These are phyloP conservation scores for Ustilago crameri DNA, from an alignment of 1,284 basidiomycete genomes.

Conservation along the genomic window DNA sequence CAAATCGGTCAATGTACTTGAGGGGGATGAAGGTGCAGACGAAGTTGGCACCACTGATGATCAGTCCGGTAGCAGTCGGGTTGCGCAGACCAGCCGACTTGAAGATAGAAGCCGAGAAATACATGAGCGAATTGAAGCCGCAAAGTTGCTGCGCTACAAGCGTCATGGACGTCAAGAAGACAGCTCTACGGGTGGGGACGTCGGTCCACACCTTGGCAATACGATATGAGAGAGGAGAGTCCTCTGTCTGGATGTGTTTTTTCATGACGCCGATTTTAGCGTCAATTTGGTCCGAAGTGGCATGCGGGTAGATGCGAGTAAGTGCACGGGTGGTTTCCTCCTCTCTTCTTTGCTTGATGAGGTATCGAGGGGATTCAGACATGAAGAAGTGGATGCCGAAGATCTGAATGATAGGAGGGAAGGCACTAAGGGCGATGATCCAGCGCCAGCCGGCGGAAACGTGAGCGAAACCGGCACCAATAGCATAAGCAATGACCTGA, in stretches of 20 bases:
- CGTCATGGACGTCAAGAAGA: slow-evolving; percentile 38
- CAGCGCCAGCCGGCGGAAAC: slow-evolving; percentile 68
- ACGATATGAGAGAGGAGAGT: slow-evolving; percentile 16
- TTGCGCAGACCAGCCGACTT: slow-evolving; percentile 67
- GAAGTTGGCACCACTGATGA: slow-evolving; percentile 71
- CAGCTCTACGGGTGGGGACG: slow-evolving; percentile 32
- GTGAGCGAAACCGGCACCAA: slow-evolving; percentile 56
- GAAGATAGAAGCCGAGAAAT: slow-evolving; percentile 68
- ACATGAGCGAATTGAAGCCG: slow-evolving; percentile 69
- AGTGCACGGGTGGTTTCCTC: slow-evolving; percentile 63
- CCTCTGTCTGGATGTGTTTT: slow-evolving; percentile 60
- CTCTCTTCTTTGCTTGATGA: slow-evolving; percentile 59
- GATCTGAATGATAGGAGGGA: slow-evolving; percentile 66
- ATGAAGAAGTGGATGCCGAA: slow-evolving; percentile 65
- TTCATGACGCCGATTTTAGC: slow-evolving; percentile 68
- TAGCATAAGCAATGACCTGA: slow-evolving; percentile 68
- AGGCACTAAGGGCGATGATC: slow-evolving; percentile 69
- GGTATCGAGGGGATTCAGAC: slow-evolving; percentile 68
- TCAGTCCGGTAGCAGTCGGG: slow-evolving; percentile 63
- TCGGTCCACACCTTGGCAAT: slow-evolving; percentile 47
- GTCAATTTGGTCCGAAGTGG: slow-evolving; percentile 65
- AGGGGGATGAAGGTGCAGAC: slow-evolving; percentile 83
- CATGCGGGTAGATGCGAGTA: slow-evolving; percentile 55
- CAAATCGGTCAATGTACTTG: slow-evolving; percentile 79
- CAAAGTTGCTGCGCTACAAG: slow-evolving; percentile 65